Conservation (phyloP, 306 rosid species). For the Trichosanthes truncata region DNA sequence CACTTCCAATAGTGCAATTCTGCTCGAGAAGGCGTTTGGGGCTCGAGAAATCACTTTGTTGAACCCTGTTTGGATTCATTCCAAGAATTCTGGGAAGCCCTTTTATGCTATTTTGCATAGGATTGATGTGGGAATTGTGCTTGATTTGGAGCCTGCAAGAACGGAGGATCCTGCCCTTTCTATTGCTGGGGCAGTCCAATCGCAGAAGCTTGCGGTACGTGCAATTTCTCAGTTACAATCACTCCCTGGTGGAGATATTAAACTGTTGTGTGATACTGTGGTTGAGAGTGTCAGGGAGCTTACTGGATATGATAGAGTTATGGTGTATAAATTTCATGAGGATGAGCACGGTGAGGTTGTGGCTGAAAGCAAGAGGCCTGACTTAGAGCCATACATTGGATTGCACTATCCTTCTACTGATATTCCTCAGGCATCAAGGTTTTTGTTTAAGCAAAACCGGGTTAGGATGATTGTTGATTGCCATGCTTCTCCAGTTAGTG, state of each 20-base stretch:
- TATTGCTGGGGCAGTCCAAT: conserved; percentile 94
- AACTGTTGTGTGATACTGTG: conserved; percentile 63
- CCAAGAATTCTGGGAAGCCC: conserved; percentile 63
- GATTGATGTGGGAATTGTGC: conserved; percentile 74
- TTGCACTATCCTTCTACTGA: conserved; percentile 95
- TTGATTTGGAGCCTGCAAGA: conserved; percentile 86
- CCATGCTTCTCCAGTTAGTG: conserved; percentile 51
- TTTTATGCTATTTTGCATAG: conserved; percentile 88
- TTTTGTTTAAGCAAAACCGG: conserved; percentile 89
- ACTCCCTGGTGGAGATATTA: conserved; percentile 82
- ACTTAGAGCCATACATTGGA: conserved; percentile 88
- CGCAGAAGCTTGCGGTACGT: conserved; percentile 86
- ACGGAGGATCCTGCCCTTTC: conserved; percentile 91
- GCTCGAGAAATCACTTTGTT: conserved; percentile 77
- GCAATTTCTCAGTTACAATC: conserved; percentile 83
- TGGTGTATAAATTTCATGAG: conserved; percentile 96
- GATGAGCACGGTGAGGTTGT: conserved; percentile 99
- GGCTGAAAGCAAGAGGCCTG: conserved; percentile 71
- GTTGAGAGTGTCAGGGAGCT: conserved; percentile 76
- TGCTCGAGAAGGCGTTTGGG: conserved; percentile 69
- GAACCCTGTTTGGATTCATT: conserved; percentile 91
- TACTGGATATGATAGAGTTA: conserved; percentile 83
- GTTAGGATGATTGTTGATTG: conserved; percentile 98
- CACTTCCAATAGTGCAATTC: conserved; percentile 28
- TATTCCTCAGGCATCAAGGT: conserved; percentile 96